Conservation (phyloP, 345 rosid species). For the Populus pruinosa region DNA sequence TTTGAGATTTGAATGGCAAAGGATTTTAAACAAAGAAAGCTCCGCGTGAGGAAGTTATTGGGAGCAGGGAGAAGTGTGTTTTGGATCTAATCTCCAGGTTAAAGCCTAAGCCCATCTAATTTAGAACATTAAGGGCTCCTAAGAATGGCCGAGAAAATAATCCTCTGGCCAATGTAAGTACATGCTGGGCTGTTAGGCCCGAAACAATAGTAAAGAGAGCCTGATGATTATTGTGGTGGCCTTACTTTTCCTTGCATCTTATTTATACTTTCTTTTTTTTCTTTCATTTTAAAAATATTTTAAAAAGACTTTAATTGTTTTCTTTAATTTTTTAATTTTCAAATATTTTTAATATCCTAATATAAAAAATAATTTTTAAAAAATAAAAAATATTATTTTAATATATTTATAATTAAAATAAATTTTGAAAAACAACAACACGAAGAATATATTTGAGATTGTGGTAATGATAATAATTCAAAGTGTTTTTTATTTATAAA, state of each 20-base stretch:
- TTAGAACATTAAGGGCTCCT: not conserved
- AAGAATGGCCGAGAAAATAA: not conserved
- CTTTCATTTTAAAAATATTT: too few relatives aligned
- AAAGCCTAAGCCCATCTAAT: not conserved
- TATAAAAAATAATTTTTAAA: too few relatives aligned
- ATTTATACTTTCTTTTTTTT: too few relatives aligned
- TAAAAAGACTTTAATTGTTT: too few relatives aligned
- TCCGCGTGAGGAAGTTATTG: too few relatives aligned
- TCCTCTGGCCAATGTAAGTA: not conserved
- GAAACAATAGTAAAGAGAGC: not conserved
- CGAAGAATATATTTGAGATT: fast-evolving
- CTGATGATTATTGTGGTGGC: not conserved
- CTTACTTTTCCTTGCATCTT: too few relatives aligned
- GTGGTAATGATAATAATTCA: fast-evolving
- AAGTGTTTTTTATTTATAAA: fast-evolving
- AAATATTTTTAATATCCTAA: fast-evolving
- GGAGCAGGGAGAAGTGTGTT: not conserved
- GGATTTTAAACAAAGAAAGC: too few relatives aligned
- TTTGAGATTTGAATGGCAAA: too few relatives aligned
- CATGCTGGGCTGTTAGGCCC: not conserved
- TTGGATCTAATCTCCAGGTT: not conserved
- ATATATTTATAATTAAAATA: too few relatives aligned
- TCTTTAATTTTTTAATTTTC: too few relatives aligned
- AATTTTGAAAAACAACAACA: too few relatives aligned
- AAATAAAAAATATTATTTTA: too few relatives aligned